Base-by-base conservation (phyloP, 1,139 yeast species). In the Candida sanyaensis region DNA sequence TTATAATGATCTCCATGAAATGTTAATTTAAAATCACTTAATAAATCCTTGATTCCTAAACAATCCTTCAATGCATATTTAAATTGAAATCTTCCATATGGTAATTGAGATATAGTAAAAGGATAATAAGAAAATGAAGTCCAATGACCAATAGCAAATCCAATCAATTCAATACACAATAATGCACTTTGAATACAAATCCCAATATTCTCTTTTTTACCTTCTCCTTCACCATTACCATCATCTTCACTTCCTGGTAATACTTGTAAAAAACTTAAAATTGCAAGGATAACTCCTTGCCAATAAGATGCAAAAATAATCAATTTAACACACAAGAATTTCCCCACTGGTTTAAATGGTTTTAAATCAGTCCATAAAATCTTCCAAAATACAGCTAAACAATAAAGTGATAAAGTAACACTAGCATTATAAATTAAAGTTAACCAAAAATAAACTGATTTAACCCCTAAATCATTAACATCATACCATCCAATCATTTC, bases 301-400 rank as follows among this genome's bases (percentile, higher is more conserved):
- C 99, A 93, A 65, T 91, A 93, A 13, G 96, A 88, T 33, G 97
- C 97, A 74, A 93, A 93, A 48, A 95, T 92, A 49, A 93, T 89
- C 55, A 91, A 76, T 64, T 93, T 93, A 46, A 93, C 96, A 69
- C 97, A 91, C 41, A 95, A 66, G 63, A 93, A 93, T 65, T 95
- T 95, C 8, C 96, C 92, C 75, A 93, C 84, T 2, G 98, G 98
- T 46, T 88, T 79, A 68, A 86, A 92, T 0, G 88, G 91, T 47
- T 74, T 77, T 56, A 93, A 75, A 58, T 92, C 98, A 6, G 65
- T 68, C 71, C 88, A 84, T 17, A 93, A 71, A 53, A 96, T 88
- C 61, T 84, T 86, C 99, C 99, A 93, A 64, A 93, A 93, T 45
- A 92, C 71, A 0, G 97, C 97, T 54, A 95, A 69, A 49, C 90